Conservation (phyloP, 768 basidiomycete species). For the Imleria badia region DNA sequence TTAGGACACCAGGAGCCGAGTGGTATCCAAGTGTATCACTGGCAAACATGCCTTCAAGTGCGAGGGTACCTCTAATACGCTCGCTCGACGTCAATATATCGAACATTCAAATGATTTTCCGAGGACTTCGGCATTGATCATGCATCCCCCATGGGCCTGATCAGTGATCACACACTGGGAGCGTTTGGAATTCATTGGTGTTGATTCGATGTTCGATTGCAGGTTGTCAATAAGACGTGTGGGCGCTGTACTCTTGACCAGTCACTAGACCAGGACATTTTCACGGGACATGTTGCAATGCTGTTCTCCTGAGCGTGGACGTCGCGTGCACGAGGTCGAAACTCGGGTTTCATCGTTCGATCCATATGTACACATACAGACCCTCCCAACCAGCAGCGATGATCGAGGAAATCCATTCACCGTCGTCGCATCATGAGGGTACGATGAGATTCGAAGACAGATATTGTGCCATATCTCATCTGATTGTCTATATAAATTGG, state of each 20-base stretch:
- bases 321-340: constrained; percentile 4
- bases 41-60: neutral
- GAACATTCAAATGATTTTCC: neutral
- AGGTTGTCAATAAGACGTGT: neutral
- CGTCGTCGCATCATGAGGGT: neutral
- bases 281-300: neutral
- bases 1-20: neutral
- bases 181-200: neutral
- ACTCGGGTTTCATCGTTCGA: neutral
- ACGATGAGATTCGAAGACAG: constrained; percentile 7
- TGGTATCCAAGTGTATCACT: neutral
- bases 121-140: constrained; percentile 8
- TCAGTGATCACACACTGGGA: too few species aligned
- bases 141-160: neutral
- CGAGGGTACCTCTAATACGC: neutral
- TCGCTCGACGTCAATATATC: neutral
- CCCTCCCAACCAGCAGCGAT: neutral
- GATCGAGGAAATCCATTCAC: constrained; percentile 2
- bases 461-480: neutral
- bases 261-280: neutral
- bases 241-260: neutral
- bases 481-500: too few species aligned
- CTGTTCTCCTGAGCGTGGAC: neutral
- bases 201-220: neutral
- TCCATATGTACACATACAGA: neutral